A percentile compares a stretch with the other conserved stretches of the same genome.
Conservation (phyloP, 148 eudicot species). For the Rhododendron mucronatum region DNA sequence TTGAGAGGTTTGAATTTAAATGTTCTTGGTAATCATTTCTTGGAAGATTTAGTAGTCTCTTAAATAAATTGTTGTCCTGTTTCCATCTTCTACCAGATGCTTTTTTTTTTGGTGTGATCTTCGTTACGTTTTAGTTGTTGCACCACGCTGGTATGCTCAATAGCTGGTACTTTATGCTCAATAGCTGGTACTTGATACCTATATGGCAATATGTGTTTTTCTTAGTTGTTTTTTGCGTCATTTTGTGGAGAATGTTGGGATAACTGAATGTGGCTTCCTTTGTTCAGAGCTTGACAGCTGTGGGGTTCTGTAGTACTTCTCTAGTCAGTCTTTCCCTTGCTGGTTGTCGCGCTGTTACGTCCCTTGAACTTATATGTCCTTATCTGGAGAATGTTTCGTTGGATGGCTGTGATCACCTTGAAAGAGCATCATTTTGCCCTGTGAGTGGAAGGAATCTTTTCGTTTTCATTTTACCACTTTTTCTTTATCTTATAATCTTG, state of each 20-base stretch:
- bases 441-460: constrained; percentile 36
- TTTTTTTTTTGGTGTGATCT: neutral
- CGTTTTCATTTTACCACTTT: neutral
- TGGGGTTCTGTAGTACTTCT: constrained; percentile 60
- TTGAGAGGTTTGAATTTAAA: neutral
- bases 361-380: constrained; percentile 66
- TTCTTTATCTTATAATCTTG: neutral
- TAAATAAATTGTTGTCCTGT: neutral
- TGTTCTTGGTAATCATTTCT: neutral
- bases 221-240: constrained; percentile 1
- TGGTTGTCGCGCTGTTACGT: constrained; percentile 70
- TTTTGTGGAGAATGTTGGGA: neutral
- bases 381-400: constrained; percentile 72
- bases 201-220: neutral
- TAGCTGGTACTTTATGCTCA: constrained; percentile 1
- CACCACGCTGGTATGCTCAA: neutral
- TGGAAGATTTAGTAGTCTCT: neutral
- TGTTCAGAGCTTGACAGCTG: constrained; percentile 70
- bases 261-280: constrained; percentile 11
- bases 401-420: constrained; percentile 99
- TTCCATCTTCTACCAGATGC: neutral
- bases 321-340: constrained; percentile 75
- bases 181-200: constrained; percentile 7
- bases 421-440: constrained; percentile 80
- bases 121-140: neutral